A percentile compares a stretch with the other conserved stretches of the same genome.
Evolutionary conservation across 306 rosid genomes (phyloP).

Genomic region (Glycine tomentella): DNA sequence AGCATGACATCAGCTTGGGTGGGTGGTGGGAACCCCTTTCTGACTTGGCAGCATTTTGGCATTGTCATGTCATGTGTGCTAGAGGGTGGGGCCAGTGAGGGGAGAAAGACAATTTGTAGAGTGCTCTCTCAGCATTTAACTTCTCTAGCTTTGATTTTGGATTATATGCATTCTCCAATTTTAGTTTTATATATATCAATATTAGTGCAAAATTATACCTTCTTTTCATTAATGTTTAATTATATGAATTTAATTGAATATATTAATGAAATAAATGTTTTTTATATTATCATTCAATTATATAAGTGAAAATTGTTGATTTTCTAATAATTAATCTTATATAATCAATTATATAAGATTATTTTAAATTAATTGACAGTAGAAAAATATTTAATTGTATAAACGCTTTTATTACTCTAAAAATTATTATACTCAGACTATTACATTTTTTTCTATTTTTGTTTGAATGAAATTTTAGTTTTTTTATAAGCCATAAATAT

Average conservation of each 20-base stretch:
- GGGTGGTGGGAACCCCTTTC: conserved; percentile 36
- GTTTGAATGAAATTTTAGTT: background rate
- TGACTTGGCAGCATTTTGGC: conserved; percentile 13
- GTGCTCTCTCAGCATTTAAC: background rate
- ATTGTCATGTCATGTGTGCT: background rate
- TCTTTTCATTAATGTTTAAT: background rate
- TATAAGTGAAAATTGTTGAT: no score
- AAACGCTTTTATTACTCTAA: no score
- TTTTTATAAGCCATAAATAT: no score
- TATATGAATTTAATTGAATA: background rate
- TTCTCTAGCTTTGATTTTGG: background rate
- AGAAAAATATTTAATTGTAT: no score
- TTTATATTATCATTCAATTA: background rate
- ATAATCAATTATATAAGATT: no score
- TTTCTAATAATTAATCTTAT: no score
- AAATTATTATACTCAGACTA: background rate
- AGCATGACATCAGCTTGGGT: background rate
- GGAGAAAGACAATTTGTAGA: conserved; percentile 6
- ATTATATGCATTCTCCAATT: background rate
- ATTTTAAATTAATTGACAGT: no score
- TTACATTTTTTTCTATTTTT: background rate
- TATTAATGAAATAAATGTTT: no score
- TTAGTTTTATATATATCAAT: no score
- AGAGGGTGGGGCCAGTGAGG: background rate
- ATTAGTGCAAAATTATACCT: no score